These are phyloP conservation scores for Phoma sp. DNA, from an alignment of 2,329 filamentous ascomycete species.

Conservation along the genomic window DNA sequence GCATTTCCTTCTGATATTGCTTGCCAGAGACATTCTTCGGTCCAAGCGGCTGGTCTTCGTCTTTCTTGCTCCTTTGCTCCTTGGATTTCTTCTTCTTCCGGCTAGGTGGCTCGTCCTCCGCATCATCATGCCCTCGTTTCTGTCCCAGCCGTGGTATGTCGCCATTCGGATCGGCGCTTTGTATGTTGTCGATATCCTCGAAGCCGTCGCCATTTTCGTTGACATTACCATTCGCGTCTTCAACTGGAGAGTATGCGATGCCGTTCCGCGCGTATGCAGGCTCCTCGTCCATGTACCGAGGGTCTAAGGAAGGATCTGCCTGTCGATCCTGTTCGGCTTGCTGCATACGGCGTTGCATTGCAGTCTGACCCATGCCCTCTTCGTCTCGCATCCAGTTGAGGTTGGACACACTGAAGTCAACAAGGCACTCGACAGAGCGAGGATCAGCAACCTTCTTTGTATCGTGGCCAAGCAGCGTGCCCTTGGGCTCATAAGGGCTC, in stretches of 20 bases:
- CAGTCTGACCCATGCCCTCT: slow-evolving; percentile 51
- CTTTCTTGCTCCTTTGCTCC: slow-evolving; percentile 43
- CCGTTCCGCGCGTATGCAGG: slow-evolving; percentile 45
- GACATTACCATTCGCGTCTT: slow-evolving; percentile 29
- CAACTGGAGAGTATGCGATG: slow-evolving; percentile 52
- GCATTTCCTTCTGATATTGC: slow-evolving; percentile 56
- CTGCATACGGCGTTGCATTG: slow-evolving; percentile 56
- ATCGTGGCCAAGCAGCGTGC: slow-evolving; percentile 87
- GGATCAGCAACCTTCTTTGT: slow-evolving; percentile 89
- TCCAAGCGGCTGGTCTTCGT: slow-evolving; percentile 39
- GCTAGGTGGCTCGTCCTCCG: slow-evolving; percentile 35
- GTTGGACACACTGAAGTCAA: slow-evolving; percentile 91
- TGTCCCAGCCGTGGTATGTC: slow-evolving; percentile 39
- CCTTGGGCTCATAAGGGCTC: slow-evolving; percentile 82
- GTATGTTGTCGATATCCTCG: slow-evolving; percentile 14
- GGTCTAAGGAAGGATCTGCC: slow-evolving; percentile 53
- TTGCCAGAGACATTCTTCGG: slow-evolving; percentile 53
- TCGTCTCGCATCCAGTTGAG: slow-evolving; percentile 76
- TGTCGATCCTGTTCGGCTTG: slow-evolving; percentile 62
- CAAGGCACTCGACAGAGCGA: slow-evolving; percentile 85
- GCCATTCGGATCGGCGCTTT: slow-evolving; percentile 11
- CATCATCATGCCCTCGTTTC: slow-evolving; percentile 39
- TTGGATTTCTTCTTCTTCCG: slow-evolving; percentile 29
- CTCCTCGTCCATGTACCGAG: slow-evolving; percentile 54
- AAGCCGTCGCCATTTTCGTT: slow-evolving; percentile 34